Evolutionary conservation across 352 stramenopile genomes (phyloP).

Genomic region (Aphanomyces cochlioides): DNA sequence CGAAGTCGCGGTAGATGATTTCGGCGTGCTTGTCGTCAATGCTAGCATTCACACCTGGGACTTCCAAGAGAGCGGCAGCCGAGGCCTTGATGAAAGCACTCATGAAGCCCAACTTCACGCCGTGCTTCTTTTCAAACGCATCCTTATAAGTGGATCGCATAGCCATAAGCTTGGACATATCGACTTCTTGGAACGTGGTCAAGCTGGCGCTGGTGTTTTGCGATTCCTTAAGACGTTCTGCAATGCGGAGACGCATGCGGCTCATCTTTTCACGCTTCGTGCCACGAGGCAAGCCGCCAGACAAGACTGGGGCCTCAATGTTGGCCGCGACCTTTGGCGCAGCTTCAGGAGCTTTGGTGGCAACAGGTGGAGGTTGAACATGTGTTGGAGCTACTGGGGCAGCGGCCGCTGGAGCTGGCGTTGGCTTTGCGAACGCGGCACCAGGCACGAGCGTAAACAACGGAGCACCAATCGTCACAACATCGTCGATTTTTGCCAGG

Average conservation of each 20-base stretch:
- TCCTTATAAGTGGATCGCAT: slow-evolving; percentile 94
- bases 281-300: slow-evolving; percentile 42
- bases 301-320: slow-evolving; percentile 46
- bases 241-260: slow-evolving; percentile 96
- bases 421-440: slow-evolving; percentile 38
- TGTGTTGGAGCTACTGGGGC: slow-evolving; percentile 23
- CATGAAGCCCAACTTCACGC: slow-evolving; percentile 99
- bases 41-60: slow-evolving; percentile 96
- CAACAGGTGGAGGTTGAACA: slow-evolving; percentile 19
- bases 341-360: slow-evolving; percentile 30
- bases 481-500: slow-evolving; percentile 91
- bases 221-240: slow-evolving; percentile 95
- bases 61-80: slow-evolving; percentile 87
- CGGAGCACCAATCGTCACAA: slow-evolving; percentile 90
- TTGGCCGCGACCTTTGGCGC: slow-evolving; percentile 29
- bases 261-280: slow-evolving; percentile 96
- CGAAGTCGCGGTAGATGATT: slow-evolving; percentile 99
- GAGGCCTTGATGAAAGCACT: slow-evolving; percentile 97
- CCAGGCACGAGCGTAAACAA: slow-evolving; percentile 89
- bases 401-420: slow-evolving; percentile 35
- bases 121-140: slow-evolving; percentile 96
- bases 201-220: slow-evolving; percentile 98
- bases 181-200: slow-evolving; percentile 99
- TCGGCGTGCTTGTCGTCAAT: slow-evolving; percentile 98
- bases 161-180: slow-evolving; percentile 97